phyloP scores from a whole-genome alignment of 345 rosid genomes.

The Eucalyptus victrix region DNA sequence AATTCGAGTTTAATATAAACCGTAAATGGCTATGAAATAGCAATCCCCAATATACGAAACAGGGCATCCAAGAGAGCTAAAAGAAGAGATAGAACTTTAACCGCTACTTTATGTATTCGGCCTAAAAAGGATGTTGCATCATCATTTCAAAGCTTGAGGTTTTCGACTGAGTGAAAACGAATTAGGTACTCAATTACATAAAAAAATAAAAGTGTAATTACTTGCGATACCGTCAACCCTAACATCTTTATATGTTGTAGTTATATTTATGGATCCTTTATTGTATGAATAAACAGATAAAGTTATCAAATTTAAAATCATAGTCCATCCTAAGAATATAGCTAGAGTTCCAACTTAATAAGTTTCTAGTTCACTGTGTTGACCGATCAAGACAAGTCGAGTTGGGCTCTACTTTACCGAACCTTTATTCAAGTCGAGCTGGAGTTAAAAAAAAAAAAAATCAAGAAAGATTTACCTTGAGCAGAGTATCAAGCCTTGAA shows the following conservation, averaged over 20 bases:
- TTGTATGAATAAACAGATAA: background rate
- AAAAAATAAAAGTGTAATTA: background rate
- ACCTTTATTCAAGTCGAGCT: background rate
- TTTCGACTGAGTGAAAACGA: background rate
- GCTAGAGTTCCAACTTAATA: background rate
- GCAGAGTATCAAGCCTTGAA: background rate
- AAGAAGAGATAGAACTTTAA: background rate
- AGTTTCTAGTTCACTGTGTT: background rate
- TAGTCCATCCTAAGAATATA: background rate
- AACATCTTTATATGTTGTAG: background rate
- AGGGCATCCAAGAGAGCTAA: background rate
- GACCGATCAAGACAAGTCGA: background rate
- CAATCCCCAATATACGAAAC: background rate
- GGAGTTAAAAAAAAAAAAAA: background rate
- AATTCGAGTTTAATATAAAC: background rate
- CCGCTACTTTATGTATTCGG: too few species aligned
- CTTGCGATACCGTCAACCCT: background rate
- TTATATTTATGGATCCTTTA: background rate
- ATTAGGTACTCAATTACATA: background rate
- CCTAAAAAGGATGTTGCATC: too few species aligned
- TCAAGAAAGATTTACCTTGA: background rate
- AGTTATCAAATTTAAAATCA: background rate
- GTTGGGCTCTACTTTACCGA: background rate
- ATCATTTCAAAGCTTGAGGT: background rate
- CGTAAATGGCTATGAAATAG: background rate